phyloP scores from a whole-genome alignment of 768 basidiomycete species.

The Fomitopsis pulvina region DNA sequence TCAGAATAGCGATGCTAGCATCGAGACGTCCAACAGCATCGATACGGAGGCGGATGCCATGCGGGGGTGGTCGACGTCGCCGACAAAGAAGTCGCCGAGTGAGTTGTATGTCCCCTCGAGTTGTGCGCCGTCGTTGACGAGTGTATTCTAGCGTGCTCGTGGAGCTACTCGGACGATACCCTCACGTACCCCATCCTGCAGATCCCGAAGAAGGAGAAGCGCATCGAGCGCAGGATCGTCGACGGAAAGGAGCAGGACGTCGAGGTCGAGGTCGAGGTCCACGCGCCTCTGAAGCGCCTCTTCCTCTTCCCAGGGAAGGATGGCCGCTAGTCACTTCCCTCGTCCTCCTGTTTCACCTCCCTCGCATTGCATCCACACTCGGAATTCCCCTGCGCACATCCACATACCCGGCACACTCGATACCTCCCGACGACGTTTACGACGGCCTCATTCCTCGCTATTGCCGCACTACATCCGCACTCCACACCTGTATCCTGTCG shows the following conservation, averaged over 20 bases:
- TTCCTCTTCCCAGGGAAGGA: constrained; percentile 58
- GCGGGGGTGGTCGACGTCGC: not conserved
- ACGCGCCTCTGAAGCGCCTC: constrained; percentile 51
- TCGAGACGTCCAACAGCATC: constrained; percentile 11
- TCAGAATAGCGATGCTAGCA: constrained; percentile 34
- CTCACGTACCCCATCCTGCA: constrained; percentile 62
- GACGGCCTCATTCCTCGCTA: not conserved
- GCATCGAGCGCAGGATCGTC: constrained; percentile 41
- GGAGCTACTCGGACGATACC: constrained; percentile 66
- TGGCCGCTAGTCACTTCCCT: not conserved
- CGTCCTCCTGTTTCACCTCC: not conserved
- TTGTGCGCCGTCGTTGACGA: not conserved
- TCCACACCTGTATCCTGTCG: not conserved
- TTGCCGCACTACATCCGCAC: not conserved
- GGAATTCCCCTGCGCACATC: not conserved
- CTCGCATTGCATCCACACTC: not conserved
- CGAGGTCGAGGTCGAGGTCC: constrained; percentile 48
- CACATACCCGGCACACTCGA: constrained; percentile 3
- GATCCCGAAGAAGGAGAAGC: constrained; percentile 45
- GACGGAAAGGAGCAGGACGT: constrained; percentile 45
- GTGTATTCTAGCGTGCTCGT: constrained; percentile 47
- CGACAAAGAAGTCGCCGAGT: constrained; percentile 1
- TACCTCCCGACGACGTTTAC: constrained; percentile 3
- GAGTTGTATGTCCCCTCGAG: constrained; percentile 2
- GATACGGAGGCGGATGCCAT: not conserved